These are phyloP conservation scores for Trypanosoma congolense DNA, from an alignment of 208 protist species.

Conservation along the genomic window DNA sequence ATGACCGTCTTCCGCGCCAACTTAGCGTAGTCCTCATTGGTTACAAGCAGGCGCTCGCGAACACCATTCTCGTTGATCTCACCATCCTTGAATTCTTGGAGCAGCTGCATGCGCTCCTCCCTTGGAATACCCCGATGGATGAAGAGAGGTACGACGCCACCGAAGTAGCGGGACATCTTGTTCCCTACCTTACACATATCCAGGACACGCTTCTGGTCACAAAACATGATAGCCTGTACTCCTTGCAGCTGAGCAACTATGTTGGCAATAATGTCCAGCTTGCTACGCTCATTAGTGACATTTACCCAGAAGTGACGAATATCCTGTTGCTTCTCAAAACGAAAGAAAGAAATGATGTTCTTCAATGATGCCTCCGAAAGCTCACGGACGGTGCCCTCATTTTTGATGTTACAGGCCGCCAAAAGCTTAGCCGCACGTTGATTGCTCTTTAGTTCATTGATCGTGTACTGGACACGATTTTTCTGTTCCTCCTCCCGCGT, in stretches of 20 bases:
- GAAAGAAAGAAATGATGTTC: slow-evolving; percentile 73
- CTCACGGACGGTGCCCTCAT: slow-evolving; percentile 58
- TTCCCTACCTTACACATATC: slow-evolving; percentile 57
- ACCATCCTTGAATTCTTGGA: slow-evolving; percentile 87
- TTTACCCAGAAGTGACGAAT: slow-evolving; percentile 78
- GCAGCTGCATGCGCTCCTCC: slow-evolving; percentile 56
- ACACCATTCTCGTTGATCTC: slow-evolving; percentile 72
- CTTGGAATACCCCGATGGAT: slow-evolving; percentile 74
- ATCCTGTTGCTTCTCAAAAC: slow-evolving; percentile 74
- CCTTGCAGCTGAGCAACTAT: slow-evolving; percentile 82
- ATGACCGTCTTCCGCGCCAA: slow-evolving; percentile 81
- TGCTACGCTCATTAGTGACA: slow-evolving; percentile 66
- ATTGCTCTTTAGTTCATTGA: slow-evolving; percentile 80
- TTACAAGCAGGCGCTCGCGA: slow-evolving; percentile 84
- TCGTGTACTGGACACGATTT: slow-evolving; percentile 75
- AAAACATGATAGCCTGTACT: slow-evolving; percentile 87
- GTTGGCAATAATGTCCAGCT: slow-evolving; percentile 75
- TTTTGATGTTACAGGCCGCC: slow-evolving; percentile 74
- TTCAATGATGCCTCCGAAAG: slow-evolving; percentile 68
- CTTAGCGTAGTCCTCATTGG: slow-evolving; percentile 89
- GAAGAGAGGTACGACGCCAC: slow-evolving; percentile 74
- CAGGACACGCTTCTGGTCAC: slow-evolving; percentile 75
- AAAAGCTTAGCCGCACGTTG: slow-evolving; percentile 56
- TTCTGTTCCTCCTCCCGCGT: slow-evolving; percentile 65
- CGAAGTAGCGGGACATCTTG: slow-evolving; percentile 64